Percentiles rank a stretch among this genome's conserved stretches.
These are phyloP conservation scores for Uronychia binucleata DNA, from an alignment of 73 alveolate species.

Conservation along the genomic window DNA sequence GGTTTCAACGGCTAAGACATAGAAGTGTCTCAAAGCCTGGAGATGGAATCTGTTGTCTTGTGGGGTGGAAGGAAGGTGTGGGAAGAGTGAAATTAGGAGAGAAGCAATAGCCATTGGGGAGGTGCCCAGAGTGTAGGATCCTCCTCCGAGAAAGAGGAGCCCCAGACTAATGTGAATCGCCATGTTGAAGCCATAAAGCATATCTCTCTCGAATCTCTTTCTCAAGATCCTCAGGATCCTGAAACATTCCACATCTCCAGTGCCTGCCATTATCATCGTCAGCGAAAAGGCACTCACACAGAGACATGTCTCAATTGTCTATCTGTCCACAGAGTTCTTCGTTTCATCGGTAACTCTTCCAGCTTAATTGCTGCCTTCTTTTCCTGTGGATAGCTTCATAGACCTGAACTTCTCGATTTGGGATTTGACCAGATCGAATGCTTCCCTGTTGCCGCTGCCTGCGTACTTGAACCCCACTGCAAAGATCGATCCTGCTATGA, in stretches of 20 bases:
- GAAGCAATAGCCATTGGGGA: conserved; percentile 87
- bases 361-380: conserved; percentile 68
- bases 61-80: conserved; percentile 90
- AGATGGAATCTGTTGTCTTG: conserved; percentile 93
- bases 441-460: conserved; percentile 93
- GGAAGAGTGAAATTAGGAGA: conserved; percentile 87
- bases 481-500: conserved; percentile 93
- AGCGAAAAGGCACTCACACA: conserved; percentile 91
- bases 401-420: conserved; percentile 76
- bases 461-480: conserved; percentile 96
- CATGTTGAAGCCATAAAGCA: conserved; percentile 96
- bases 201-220: conserved; percentile 85
- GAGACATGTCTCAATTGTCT: conserved; percentile 87
- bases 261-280: conserved; percentile 97
- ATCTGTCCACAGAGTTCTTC: conserved; percentile 90
- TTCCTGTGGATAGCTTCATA: conserved; percentile 63
- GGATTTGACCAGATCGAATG: conserved; percentile 74
- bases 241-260: conserved; percentile 94
- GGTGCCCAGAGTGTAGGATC: conserved; percentile 88
- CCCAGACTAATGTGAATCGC: conserved; percentile 97
- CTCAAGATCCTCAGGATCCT: conserved; percentile 84
- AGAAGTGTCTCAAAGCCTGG: conserved; percentile 96
- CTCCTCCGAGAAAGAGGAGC: conserved; percentile 93
- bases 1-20: conserved; percentile 93
- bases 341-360: conserved; percentile 65